These are phyloP conservation scores for Alloteropsis semialata DNA, from an alignment of 176 grass and related monocot genomes.

Conservation along the genomic window DNA sequence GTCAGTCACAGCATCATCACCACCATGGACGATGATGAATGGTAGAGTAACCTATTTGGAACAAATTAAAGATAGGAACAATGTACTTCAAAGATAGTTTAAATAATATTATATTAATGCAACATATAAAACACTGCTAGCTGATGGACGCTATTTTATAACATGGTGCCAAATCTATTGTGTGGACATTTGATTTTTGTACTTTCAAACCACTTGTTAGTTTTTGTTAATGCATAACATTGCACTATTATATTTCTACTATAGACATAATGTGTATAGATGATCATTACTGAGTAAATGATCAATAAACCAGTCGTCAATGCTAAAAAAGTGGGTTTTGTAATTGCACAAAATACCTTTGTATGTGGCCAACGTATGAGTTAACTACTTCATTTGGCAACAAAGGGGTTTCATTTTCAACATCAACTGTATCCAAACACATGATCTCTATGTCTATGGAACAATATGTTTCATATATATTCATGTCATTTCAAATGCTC, in stretches of 20 bases:
- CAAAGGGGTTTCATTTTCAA: no score
- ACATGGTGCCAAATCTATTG: not conserved
- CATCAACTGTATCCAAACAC: no score
- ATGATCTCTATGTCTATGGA: no score
- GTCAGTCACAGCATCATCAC: conserved; percentile 49
- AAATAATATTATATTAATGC: no score
- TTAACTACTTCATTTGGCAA: not conserved
- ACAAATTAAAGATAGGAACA: not conserved
- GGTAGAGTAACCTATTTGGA: conserved; percentile 43
- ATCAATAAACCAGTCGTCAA: no score
- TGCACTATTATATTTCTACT: not conserved
- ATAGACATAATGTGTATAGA: not conserved
- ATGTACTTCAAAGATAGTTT: not conserved
- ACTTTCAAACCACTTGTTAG: not conserved
- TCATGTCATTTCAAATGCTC: no score
- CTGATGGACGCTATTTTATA: not conserved
- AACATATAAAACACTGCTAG: not conserved
- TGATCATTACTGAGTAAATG: no score
- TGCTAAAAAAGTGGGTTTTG: no score
- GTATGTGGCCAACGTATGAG: not conserved
- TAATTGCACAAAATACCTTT: not conserved
- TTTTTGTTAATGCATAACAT: not conserved
- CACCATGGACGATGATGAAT: conserved; percentile 64
- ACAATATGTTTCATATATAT: no score
- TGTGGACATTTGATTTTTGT: no score